A percentile compares a stretch with the other conserved stretches of the same genome.
Evolutionary conservation across 345 rosid species (phyloP).

Genomic region (Excoecaria agallocha): DNA sequence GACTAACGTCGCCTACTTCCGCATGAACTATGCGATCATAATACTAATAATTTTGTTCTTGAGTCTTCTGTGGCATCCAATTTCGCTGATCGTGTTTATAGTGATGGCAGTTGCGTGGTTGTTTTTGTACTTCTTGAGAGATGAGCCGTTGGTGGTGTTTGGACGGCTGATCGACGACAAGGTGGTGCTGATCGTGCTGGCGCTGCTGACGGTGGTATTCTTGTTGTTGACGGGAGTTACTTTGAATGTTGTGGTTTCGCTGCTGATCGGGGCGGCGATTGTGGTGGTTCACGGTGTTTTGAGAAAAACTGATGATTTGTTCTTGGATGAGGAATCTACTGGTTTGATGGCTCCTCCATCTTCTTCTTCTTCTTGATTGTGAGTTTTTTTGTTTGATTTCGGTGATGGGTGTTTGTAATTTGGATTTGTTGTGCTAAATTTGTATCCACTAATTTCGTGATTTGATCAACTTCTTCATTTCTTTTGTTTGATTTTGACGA

Average conservation of each 20-base stretch:
- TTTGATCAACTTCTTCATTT: neutral
- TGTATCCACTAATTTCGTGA: neutral
- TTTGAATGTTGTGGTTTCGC: constrained; percentile 50
- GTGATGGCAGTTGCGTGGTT: constrained; percentile 63
- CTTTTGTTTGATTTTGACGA: neutral
- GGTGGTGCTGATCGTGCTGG: constrained; percentile 44
- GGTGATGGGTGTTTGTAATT: too few species aligned
- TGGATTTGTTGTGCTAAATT: neutral
- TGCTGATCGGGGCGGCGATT: constrained; percentile 46
- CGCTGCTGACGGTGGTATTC: constrained; percentile 55
- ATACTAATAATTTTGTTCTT: constrained; percentile 56
- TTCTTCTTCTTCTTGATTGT: constrained; percentile 26
- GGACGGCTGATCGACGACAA: constrained; percentile 59
- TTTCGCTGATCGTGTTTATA: constrained; percentile 70
- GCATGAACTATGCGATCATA: constrained; percentile 62
- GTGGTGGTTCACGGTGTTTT: constrained; percentile 58
- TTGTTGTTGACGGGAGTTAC: constrained; percentile 67
- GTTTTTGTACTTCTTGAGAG: constrained; percentile 75
- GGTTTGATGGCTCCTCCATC: constrained; percentile 39
- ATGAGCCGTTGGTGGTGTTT: constrained; percentile 57
- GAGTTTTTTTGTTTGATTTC: neutral
- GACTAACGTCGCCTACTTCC: constrained; percentile 52
- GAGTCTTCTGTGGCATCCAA: constrained; percentile 73
- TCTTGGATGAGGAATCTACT: constrained; percentile 55
- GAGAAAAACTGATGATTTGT: constrained; percentile 64